Evolutionary conservation across 345 rosid species (phyloP), one percentile per base, ranked within the genome.

Genomic region (Bruguiera gymnorhiza): DNA sequence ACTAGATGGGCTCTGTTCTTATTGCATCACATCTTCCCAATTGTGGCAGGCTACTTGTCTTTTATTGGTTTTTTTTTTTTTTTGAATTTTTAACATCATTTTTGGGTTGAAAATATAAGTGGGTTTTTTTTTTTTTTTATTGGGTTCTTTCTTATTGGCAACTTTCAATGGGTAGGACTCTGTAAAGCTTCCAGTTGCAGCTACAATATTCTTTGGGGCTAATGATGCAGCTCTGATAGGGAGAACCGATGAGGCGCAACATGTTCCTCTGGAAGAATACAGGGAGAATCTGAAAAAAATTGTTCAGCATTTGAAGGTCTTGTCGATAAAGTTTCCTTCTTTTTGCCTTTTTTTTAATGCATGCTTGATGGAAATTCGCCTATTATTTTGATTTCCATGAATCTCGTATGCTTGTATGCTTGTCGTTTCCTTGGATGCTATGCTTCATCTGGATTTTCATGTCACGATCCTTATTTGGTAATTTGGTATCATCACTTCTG

Each of bases 141-240:
- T 65, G 30, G 50, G 50, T 43, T 43, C 18, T 43, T 43, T 43
- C 4, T 43, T 43, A 11, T 43, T 43, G 50, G 19, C 50, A 43
- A 43, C 15, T 18, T 43, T 43, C 50, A 43, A 13, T 18, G 29
- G 30, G 13, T 59, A 93, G 97, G 90, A 76, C 23, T 69, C 83
- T 50, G 26, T 67, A 16, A 77, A 85, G 63, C 78, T 86, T 70
- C 98, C 92, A 20, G 80, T 79, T 67, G 98, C 97, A 56, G 67
- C 89, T 59, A 84, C 98, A 6, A 75, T 94, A 19, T 94, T 94
- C 81, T 87, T 94, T 55, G 98, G 97, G 63, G 98, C 97, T 48
- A 94, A 94, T 78, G 98, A 94, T 81, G 97, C 98, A 30, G 96
- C 93, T 74, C 84, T 94, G 55, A 67, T 73, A 16, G 98, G 96